Percentiles rank a stretch among this genome's conserved stretches.
Evolutionary conservation across 2,329 filamentous ascomycete genomes (phyloP).

Genomic region (Trichoderma gracile): DNA sequence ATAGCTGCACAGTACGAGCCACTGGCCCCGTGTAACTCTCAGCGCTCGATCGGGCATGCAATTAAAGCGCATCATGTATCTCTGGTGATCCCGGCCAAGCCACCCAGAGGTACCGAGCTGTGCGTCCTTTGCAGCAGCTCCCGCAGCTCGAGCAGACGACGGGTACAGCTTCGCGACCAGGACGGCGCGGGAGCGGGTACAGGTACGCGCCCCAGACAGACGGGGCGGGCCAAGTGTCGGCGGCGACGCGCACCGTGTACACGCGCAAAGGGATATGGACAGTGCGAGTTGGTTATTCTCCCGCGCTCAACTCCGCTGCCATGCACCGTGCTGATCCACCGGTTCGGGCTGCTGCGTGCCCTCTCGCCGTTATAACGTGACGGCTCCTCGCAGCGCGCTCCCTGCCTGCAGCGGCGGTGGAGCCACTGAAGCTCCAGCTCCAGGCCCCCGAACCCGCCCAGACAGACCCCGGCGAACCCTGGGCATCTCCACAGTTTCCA

Average conservation of each 20-base stretch:
- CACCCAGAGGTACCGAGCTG: neutral
- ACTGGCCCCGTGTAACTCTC: slow-evolving; percentile 19
- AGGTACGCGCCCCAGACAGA: slow-evolving; percentile 9
- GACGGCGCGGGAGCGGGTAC: neutral
- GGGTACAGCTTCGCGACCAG: neutral
- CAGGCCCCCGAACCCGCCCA: neutral
- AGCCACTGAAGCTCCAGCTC: slow-evolving; percentile 17
- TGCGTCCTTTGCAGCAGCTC: too few species aligned
- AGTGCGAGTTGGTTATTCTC: slow-evolving; percentile 6
- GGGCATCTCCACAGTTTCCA: slow-evolving; percentile 21
- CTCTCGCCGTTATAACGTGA: slow-evolving; percentile 18
- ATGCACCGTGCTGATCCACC: slow-evolving; percentile 19
- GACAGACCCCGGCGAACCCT: slow-evolving; percentile 4
- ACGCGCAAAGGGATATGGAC: slow-evolving; percentile 6
- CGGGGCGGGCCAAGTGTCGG: neutral
- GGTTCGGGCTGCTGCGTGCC: slow-evolving; percentile 19
- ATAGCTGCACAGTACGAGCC: slow-evolving; percentile 18
- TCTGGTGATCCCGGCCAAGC: slow-evolving; percentile 16
- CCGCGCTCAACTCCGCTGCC: neutral
- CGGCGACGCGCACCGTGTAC: slow-evolving; percentile 15
- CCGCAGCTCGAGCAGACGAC: too few species aligned
- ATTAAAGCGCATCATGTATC: slow-evolving; percentile 18
- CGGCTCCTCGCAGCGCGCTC: slow-evolving; percentile 16
- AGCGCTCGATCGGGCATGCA: slow-evolving; percentile 20
- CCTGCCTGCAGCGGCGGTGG: slow-evolving; percentile 16